Percentiles rank a stretch among this genome's conserved stretches.
These are phyloP conservation scores for Aureobasidium sp. DNA, from an alignment of 2,329 filamentous ascomycete genomes.

Conservation along the genomic window DNA sequence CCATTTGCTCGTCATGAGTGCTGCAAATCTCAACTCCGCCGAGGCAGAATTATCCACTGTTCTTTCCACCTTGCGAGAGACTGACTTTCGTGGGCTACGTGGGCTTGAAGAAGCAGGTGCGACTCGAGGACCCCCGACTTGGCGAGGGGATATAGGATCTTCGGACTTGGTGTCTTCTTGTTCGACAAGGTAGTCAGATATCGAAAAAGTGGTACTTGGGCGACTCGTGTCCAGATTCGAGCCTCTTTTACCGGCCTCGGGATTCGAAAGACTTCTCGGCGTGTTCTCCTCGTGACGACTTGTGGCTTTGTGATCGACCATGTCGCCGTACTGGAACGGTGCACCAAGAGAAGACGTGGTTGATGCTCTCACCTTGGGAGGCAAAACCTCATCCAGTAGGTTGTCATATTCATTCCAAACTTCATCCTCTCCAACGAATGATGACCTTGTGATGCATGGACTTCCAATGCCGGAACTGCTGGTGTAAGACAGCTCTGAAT, in stretches of 20 bases:
- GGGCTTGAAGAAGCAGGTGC: neutral
- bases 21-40: slow-evolving; percentile 71
- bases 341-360: slow-evolving; percentile 50
- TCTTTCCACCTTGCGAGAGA: neutral
- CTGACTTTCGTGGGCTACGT: neutral
- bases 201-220: slow-evolving; percentile 18
- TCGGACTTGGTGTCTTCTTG: neutral
- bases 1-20: slow-evolving; percentile 83
- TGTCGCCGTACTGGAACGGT: slow-evolving; percentile 47
- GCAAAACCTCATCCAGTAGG: slow-evolving; percentile 64
- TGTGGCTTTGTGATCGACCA: slow-evolving; percentile 9
- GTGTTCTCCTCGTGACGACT: slow-evolving; percentile 3
- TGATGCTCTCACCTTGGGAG: slow-evolving; percentile 44
- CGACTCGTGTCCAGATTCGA: neutral
- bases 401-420: slow-evolving; percentile 95
- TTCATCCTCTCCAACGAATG: slow-evolving; percentile 64
- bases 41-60: slow-evolving; percentile 4
- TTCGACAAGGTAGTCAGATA: slow-evolving; percentile 17
- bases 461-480: slow-evolving; percentile 58
- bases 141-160: neutral
- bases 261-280: neutral
- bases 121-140: neutral
- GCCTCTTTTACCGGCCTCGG: neutral
- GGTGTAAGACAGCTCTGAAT: slow-evolving; percentile 61
- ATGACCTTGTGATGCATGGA: slow-evolving; percentile 55